Evolutionary conservation across 2,329 filamentous ascomycete species (phyloP), one percentile per base, ranked within the genome.

Genomic region (Alternaria solani): DNA sequence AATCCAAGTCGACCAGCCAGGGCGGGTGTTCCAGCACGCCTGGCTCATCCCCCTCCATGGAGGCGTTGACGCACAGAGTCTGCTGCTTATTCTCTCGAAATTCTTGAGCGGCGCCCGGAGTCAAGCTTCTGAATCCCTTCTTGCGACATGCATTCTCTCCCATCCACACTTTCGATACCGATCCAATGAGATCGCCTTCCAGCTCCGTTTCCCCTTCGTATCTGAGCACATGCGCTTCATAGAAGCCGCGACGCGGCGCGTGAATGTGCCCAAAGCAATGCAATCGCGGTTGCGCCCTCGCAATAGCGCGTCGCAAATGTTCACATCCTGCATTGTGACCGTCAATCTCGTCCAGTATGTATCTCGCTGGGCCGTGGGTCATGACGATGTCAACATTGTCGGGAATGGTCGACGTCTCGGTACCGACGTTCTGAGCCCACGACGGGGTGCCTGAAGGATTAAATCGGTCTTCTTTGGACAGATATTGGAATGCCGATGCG

Each of bases 221-320:
- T 2, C 57, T 55, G 12, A 81, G 68, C 16, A 66, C 71, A 59
- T 73, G 67, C 5, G 64, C 65, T n/a, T 74, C 70, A 47, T 73
- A 71, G 14, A 41, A 5, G 79, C 84, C 63, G 83, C 81, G 70
- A 46, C 34, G 26, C 8, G 54, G 47, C 20, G 38, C n/a, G 38
- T 88, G 86, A 5, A 88, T 86, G 74, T 89, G 87, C 0, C 87
- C 87, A 66, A 88, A 89, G 63, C 85, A 85, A 68, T 88, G 85
- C 18, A 89, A 51, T 11, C 77, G 73, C 0, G 87, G 87, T 30
- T 78, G 77, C 1, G 75, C 59, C 73, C 75, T 77, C 43, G 76
- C 73, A 1, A 85, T 74, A 0, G 86, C 87, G 1, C 77, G 73
- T 5, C 84, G 77, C 0, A 89, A 75, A 69, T 84, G 81, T 48